Evolutionary conservation across 495 filamentous ascomycete genomes (phyloP).

Genomic region (Penicillium robsamsonii): DNA sequence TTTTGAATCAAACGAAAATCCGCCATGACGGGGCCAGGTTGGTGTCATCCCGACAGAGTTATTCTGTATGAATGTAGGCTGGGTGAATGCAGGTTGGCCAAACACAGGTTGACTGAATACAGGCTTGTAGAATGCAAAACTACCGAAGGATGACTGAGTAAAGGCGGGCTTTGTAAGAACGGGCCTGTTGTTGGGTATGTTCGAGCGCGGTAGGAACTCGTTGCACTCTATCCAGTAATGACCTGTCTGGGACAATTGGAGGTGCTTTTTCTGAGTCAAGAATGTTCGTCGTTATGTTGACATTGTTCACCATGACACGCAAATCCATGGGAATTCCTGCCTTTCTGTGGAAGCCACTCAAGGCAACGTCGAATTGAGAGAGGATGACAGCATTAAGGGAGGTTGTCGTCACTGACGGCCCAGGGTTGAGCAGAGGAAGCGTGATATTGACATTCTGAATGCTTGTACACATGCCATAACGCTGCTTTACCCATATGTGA

Average conservation of each 20-base stretch:
- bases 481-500: neutral
- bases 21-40: neutral
- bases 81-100: neutral
- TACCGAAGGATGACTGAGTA: neutral
- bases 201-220: neutral
- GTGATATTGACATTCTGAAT: neutral
- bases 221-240: neutral
- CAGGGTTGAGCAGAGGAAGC: neutral
- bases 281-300: neutral
- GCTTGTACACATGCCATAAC: neutral
- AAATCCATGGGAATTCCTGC: neutral
- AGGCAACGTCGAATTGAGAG: neutral
- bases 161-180: neutral
- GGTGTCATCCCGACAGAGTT: neutral
- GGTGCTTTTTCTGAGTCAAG: rapidly evolving
- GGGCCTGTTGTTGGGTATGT: neutral
- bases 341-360: neutral
- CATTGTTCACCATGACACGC: neutral
- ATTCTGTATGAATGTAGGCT: neutral
- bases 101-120: neutral
- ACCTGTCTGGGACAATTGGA: neutral
- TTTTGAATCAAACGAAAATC: neutral
- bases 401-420: neutral
- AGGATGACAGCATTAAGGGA: neutral
- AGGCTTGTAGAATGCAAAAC: neutral